Base-by-base conservation (phyloP, 2,329 filamentous ascomycete species). In the Cladosporium velox region DNA sequence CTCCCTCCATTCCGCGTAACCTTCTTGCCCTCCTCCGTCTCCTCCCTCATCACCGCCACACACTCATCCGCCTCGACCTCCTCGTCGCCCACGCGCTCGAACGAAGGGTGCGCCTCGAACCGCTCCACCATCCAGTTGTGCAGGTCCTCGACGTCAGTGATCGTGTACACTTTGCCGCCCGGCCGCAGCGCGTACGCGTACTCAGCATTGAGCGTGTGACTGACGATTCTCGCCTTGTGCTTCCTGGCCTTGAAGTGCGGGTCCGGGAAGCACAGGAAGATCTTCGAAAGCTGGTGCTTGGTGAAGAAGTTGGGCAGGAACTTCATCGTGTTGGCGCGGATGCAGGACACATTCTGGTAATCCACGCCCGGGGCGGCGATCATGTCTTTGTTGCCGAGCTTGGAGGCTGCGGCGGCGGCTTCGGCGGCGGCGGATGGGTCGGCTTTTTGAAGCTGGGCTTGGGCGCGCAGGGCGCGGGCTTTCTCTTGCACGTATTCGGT, bases 211-310 rank as follows among this genome's bases (percentile, higher is more conserved):
- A 99, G 82, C 15, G 92, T 93, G 52, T 90, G 86, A 26, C 91
- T 95, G 2, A 99, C 92, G 72, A 99, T 99, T 47, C 95, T 86
- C 47, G 93, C 93, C 80, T 99, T 99, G 83, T 98, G 95, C 79
- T 99, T 99, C 69, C 94, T 87, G 14, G 92, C 88, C 80, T 99
- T 99, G 84, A 99, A 99, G 79, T 99, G 95, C 67, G 95, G 95
- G 75, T 99, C 95, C 0, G 95, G 95, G 77, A 99, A 99, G 82
- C 95, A 99, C 73, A 99, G 91, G 79, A 99, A 99, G 76, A 98
- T 91, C 76, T 96, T 96, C 69, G 85, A 87, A 15, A 99, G 87
- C 77, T 97, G 93, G 15, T 81, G 84, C 74, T 89, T 91, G 64
- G 80, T 82, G 83, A 99, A 98, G 84, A 97, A 97, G 77, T 99